These are phyloP conservation scores for Aphanomyces stellatus DNA, from an alignment of 352 stramenopile species.

Conservation along the genomic window DNA sequence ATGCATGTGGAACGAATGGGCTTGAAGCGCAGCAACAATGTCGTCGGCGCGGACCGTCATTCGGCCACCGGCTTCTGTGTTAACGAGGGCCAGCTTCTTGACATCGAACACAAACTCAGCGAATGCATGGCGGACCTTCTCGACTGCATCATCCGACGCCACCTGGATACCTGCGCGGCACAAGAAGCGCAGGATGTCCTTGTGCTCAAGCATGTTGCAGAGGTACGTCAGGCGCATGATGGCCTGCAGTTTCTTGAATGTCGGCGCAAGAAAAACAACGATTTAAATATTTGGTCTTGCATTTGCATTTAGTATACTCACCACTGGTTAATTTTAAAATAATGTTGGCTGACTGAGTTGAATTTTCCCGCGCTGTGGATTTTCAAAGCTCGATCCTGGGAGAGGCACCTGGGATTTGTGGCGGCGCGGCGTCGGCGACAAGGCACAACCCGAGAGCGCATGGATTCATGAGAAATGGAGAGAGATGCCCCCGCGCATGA, in stretches of 20 bases:
- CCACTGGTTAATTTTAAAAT: too few species aligned
- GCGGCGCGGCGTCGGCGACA: too few species aligned
- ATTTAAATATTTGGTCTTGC: too few species aligned
- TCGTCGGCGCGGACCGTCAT: constrained; percentile 55
- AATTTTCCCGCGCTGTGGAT: too few species aligned
- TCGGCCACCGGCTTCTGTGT: constrained; percentile 39
- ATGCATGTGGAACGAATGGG: constrained; percentile 48
- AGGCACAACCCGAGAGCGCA: too few species aligned
- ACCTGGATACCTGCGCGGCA: constrained; percentile 54
- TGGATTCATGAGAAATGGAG: too few species aligned
- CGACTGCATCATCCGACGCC: constrained; percentile 32
- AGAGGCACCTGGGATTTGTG: too few species aligned
- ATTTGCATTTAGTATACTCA: too few species aligned
- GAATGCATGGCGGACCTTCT: constrained; percentile 36
- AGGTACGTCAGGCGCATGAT: constrained; percentile 1
- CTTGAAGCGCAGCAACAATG: constrained; percentile 32
- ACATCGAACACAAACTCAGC: constrained; percentile 48
- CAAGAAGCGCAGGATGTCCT: constrained; percentile 54
- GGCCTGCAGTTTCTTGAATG: background rate
- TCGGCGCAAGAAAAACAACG: background rate
- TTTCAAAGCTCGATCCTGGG: too few species aligned
- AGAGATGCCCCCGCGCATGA: too few species aligned
- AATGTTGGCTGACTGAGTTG: too few species aligned
- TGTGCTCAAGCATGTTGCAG: background rate
- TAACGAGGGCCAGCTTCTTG: constrained; percentile 37